Base-by-base conservation (phyloP, 495 filamentous ascomycete species). In the Apodospora peruviana region DNA sequence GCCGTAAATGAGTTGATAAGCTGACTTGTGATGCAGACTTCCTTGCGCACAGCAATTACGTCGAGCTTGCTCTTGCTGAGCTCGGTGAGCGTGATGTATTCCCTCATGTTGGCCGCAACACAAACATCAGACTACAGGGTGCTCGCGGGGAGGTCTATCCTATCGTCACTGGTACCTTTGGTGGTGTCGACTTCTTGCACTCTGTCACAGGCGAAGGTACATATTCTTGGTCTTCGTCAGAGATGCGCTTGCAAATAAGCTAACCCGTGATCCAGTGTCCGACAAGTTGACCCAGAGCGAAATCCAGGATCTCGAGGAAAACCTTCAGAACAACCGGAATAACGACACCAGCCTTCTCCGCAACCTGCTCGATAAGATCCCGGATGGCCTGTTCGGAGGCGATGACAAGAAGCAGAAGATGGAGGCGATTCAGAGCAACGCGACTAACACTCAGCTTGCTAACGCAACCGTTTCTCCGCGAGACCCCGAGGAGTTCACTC, bases 1-100 rank as follows among this genome's bases (percentile, higher is more conserved):
- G 53, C 32, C 35, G 11, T 45, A 5, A 45, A 17, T 34, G 9
- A 34, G n/a, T 21, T 35, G 43, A 17, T 9, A 2, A 11, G 3
- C 43, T 12, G n/a, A n/a, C n/a, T n/a, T n/a, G n/a, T n/a, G n/a
- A n/a, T n/a, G n/a, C 43, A 74, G 90, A 96, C 59, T 96, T 81
- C 68, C 84, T 88, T 14, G 90, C 90, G 35, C 90, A 95, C 64
- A 93, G 88, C 48, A 96, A 96, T 69, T 96, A 94, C 61, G 78
- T 72, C 0, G 90, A 95, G 61, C 80, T 96, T 23, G 86, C 84
- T 36, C 74, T 95, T 27, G 88, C 90, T 52, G 88, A 95, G 62
- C 58, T 95, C 50, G 88, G 88, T 34, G 90, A 95, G 69, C 67
- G 66, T 2, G 77, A 82, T 42, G 67, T 93, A 35, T 96, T 96